phyloP scores from a whole-genome alignment of 108 stramenopile species.

The Nitzschia sp. region DNA sequence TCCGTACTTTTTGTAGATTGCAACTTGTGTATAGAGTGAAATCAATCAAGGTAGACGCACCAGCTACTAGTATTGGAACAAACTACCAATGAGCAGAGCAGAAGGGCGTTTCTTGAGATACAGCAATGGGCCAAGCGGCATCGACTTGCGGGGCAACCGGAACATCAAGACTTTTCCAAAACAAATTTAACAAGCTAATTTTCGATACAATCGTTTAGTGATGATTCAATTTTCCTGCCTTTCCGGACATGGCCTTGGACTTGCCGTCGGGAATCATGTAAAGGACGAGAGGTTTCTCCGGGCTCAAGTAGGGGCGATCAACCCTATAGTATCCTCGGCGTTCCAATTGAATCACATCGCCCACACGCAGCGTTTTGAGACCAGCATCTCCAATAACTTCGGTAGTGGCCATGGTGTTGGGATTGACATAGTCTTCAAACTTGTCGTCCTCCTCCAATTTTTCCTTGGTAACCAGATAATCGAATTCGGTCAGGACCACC shows the following conservation, averaged over 20 bases:
- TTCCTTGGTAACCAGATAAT: conserved; percentile 95
- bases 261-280: conserved; percentile 99
- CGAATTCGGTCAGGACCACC: conserved; percentile 90
- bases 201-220: too few relatives aligned
- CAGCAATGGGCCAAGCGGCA: too few relatives aligned
- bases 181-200: too few relatives aligned
- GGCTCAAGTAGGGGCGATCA: conserved; percentile 79
- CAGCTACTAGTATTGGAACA: too few relatives aligned
- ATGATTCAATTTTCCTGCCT: conserved; percentile 86
- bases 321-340: conserved; percentile 97
- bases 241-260: conserved; percentile 94
- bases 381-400: conserved; percentile 83
- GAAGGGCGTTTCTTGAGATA: too few relatives aligned
- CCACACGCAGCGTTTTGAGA: conserved; percentile 71
- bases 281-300: conserved; percentile 84
- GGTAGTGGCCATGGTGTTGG: conserved; percentile 80
- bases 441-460: conserved; percentile 96
- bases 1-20: conserved; percentile 92
- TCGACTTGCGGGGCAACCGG: too few relatives aligned
- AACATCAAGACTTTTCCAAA: too few relatives aligned
- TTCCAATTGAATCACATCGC: conserved; percentile 97
- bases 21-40: too few relatives aligned
- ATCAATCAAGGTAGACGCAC: too few relatives aligned
- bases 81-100: too few relatives aligned
- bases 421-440: conserved; percentile 94